Conservation (phyloP, 2,329 filamentous ascomycete species). For the Botrytis cinerea region DNA sequence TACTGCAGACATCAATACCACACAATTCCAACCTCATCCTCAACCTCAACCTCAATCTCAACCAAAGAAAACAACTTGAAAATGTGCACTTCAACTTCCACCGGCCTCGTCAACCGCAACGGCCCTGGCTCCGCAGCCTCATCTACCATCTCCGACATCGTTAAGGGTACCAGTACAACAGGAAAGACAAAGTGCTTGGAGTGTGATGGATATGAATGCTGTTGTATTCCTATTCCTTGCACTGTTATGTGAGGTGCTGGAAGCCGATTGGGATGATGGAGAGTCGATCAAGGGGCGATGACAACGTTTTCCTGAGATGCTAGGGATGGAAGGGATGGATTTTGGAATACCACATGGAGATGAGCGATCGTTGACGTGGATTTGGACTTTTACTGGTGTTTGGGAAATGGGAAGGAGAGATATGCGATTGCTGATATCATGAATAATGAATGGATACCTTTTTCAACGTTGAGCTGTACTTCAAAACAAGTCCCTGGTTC, state of each 20-base stretch:
- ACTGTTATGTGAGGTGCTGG: constrained; percentile 47
- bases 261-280: too few species aligned
- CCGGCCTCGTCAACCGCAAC: constrained; percentile 22
- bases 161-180: constrained; percentile 49
- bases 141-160: constrained; percentile 52
- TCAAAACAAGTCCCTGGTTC: neutral
- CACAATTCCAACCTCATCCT: neutral
- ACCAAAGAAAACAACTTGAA: neutral
- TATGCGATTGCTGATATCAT: neutral
- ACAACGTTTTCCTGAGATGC: neutral
- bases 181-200: constrained; percentile 52
- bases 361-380: neutral
- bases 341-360: neutral
- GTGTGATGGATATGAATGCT: constrained; percentile 55
- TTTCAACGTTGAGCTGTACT: neutral
- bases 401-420: neutral
- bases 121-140: constrained; percentile 31
- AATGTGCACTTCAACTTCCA: constrained; percentile 26
- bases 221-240: constrained; percentile 54
- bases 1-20: neutral
- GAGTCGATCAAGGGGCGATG: neutral
- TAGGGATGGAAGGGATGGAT: neutral
- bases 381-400: constrained; percentile 2
- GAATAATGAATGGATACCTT: constrained; percentile 20
- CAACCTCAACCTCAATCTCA: too few species aligned